Evolutionary conservation across 2,329 filamentous ascomycete species (phyloP), one percentile per base, ranked within the genome.

Genomic region (Trichoderma guizhouense): DNA sequence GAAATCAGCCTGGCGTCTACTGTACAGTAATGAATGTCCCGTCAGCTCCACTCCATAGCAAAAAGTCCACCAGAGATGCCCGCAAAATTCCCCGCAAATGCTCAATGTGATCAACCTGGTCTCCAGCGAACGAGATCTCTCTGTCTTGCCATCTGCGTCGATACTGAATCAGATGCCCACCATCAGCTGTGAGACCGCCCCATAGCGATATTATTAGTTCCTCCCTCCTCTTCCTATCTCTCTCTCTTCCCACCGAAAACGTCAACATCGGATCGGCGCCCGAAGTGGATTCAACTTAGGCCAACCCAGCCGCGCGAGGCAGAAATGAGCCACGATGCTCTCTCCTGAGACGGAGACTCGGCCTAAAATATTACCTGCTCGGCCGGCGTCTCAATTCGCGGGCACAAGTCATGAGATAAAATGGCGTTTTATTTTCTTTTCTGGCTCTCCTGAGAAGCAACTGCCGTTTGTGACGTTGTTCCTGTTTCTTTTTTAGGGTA

Each of bases 291-390:
- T 34, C 34, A 36, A 36, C 63, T 36, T 28, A 12, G n/a, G 47
- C 47, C 47, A 53, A 51, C 39, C 12, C 30, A 51, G 62, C 47
- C 26, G 62, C 21, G 11, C 62, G 28, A 60, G 28, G 55, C 28
- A 34, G 55, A 60, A 32, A 51, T 53, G n/a, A 65, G 43, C 39
- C 39, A 47, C 62, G 43, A 65, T 32, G n/a, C 32, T 18, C 39
- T 53, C 39, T 65, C 62, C 62, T 65, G 43, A 51, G 43, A n/a
- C 39, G n/a, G 55, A 61, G 28, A 18, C 15, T 32, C 12, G 7
- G 62, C 43, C 62, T 51, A 65, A 32, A 53, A 65, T 65, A 60
- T 53, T 65, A 65, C 36, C 36, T 39, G 18, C 62, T 65, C 57
- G 7, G 43, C 28, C n/a, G 28, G 43, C n/a, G 39, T 65, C 28